Base-by-base conservation (phyloP, 805 yeast genomes). In the Nakazawaea pomicola region DNA sequence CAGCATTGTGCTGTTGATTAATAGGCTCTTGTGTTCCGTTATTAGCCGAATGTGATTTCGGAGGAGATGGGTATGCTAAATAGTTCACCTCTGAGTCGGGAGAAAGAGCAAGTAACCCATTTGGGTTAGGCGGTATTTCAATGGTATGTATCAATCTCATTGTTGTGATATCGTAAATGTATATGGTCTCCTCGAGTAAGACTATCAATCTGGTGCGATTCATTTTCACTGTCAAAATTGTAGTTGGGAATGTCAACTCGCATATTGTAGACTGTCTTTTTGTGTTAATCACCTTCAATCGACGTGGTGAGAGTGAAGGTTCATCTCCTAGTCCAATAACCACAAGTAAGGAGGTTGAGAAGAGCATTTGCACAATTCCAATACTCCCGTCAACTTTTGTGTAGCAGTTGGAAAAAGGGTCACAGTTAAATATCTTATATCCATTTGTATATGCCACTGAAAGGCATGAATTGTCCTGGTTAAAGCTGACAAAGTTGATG, bases 351-450 rank as follows among this genome's bases (percentile, higher is more conserved):
- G 95, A 84, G 0, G 98, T 86, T 35, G 85, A 74, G 54, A 87
- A 91, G 16, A 91, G 74, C 98, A 91, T 91, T 56, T 90, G 96
- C 8, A 89, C 83, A 3, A 88, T 76, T 0, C 88, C 89, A 23
- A 81, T 72, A 5, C 85, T 72, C 27, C 82, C 84, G 39, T 68
- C 70, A 2, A 56, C 50, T 37, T 70, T 68, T 20, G 70, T 71
- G 53, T 74, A 82, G 54, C 84, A 80, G 47, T 74, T 74, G 6
- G 89, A 86, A 59, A 86, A 83, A 23, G 95, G 95, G 49, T 83
- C 87, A 59, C 96, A 88, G 54, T 84, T 85, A 67, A 74, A 90
- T 33, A 90, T 83, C 53, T 75, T 76, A 60, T 85, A 80, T 6
- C 86, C 83, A 39, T 66, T 64, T 35, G 69, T 68, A 9, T 80